Evolutionary conservation across 345 rosid genomes (phyloP), one percentile per base, ranked within the genome.

Genomic region (Linum usitatissimum): DNA sequence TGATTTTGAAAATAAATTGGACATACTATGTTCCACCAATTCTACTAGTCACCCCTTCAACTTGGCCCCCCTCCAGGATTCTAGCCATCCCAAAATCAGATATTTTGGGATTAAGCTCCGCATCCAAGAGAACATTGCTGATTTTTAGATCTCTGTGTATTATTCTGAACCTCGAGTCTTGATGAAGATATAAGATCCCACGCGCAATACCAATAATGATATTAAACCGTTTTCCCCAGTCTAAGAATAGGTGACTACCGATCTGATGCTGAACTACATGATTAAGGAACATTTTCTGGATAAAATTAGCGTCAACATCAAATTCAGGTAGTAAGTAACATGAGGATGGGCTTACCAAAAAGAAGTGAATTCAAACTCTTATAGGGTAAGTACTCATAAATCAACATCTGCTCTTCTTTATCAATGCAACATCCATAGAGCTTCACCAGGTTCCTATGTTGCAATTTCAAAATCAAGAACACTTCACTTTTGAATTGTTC

Each of bases 341-440:
- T 8, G 49, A 42, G 36, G 36, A 6, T 31, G 6, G 36, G 49
- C 45, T 1, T 64, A 64, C 73, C 64, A 28, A 70, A 70, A 51
- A 64, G 30, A 19, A 64, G 58, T 0, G 49, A 45, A 23, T 70
- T 60, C 31, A 70, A 64, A 49, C 60, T 64, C 53, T 45, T 53
- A 54, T 69, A 63, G 5, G 60, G 68, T 57, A 64, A 48, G 60
- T 69, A 68, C 10, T 68, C 66, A 48, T 68, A 68, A 1, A 62
- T 19, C 30, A 56, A 4, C 62, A 62, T 61, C n/a, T 60, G 60
- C 45, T 62, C 72, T 36, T 53, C 34, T 53, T 30, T 31, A 31
- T 67, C 60, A 42, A 55, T 39, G 59, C 70, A 67, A 14, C 65
- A 67, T 5, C 70, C 70, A 18, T 53, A 12, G 18, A 67, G 70